Base-by-base conservation (phyloP, 2,329 filamentous ascomycete genomes). In the Aureobasidium zeae region DNA sequence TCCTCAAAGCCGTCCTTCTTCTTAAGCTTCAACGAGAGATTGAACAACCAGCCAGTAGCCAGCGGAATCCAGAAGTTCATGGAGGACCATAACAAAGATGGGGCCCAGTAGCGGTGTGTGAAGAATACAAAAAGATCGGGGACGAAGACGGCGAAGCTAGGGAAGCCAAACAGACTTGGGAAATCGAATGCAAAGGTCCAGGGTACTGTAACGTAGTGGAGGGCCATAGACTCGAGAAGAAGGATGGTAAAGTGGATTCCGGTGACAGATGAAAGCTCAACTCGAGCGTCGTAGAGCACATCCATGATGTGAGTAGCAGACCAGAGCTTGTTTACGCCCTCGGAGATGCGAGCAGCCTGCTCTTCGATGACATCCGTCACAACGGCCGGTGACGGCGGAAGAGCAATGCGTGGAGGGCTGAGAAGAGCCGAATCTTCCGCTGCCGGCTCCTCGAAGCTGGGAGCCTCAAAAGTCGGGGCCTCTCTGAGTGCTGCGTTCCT, bases 31-130 rank as follows among this genome's bases (percentile, higher is more conserved):
- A 75, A 65, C 28, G 80, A 85, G 56, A 95, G 64, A 64, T 96
- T 96, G 74, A 94, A 83, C 61, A 95, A 94, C 68, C 91, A 96
- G 19, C 84, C 86, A 30, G 79, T 70, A 22, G 83, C 49, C 37
- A 80, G 68, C 2, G 89, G 89, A 20, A 89, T 52, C 31, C 84
- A 56, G 44, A 85, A 83, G 8, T 86, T 91, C 28, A 53, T 44
- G 25, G 80, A 60, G 4, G 77, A 61, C 87, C 88, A 96, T 15
- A 87, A 71, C 44, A 83, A 77, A 0, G 88, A 83, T 0, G 76
- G 79, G 10, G 48, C 48, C 89, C 89, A 96, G 72, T 94, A 96
- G 19, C 74, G 74, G 28, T 73, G 67, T 1, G 82, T 84, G 26
- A 94, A 64, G 7, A 95, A 68, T 21, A 81, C 64, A 63, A 91